Percentiles rank a stretch among this genome's conserved stretches.
These are phyloP conservation scores for Rheum nobile DNA, from an alignment of 148 eudicot genomes.

Conservation along the genomic window DNA sequence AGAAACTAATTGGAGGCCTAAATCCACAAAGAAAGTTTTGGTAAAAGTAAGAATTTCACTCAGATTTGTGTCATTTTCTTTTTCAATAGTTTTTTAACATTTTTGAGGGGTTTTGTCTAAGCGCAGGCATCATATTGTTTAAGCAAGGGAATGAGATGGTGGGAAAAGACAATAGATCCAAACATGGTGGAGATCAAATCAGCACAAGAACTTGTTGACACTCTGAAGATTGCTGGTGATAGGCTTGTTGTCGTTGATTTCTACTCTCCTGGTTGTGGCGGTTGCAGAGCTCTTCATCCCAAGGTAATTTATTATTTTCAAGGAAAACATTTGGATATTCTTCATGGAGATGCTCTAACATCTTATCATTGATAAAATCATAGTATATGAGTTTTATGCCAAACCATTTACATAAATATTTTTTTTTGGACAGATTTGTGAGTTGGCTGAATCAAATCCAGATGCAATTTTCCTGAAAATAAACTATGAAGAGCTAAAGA, in stretches of 20 bases:
- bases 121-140: constrained; percentile 43
- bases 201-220: constrained; percentile 55
- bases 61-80: background rate
- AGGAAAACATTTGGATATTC: too few species aligned
- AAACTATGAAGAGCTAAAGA: constrained; percentile 57
- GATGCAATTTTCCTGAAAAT: constrained; percentile 58
- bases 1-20: background rate
- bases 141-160: constrained; percentile 62
- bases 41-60: background rate
- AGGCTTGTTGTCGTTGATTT: constrained; percentile 71
- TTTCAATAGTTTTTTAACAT: too few species aligned
- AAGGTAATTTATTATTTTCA: too few species aligned
- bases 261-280: constrained; percentile 95
- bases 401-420: too few species aligned
- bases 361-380: too few species aligned
- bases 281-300: constrained; percentile 85
- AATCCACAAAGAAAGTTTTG: background rate
- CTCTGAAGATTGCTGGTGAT: constrained; percentile 49
- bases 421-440: constrained; percentile 93
- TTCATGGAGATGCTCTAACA: too few species aligned
- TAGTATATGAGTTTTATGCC: too few species aligned
- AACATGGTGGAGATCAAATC: constrained; percentile 80
- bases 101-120: constrained; percentile 15
- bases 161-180: constrained; percentile 71
- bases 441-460: constrained; percentile 68